These are phyloP conservation scores for Plantago elongata DNA, from an alignment of 257 asterid genomes.

Conservation along the genomic window DNA sequence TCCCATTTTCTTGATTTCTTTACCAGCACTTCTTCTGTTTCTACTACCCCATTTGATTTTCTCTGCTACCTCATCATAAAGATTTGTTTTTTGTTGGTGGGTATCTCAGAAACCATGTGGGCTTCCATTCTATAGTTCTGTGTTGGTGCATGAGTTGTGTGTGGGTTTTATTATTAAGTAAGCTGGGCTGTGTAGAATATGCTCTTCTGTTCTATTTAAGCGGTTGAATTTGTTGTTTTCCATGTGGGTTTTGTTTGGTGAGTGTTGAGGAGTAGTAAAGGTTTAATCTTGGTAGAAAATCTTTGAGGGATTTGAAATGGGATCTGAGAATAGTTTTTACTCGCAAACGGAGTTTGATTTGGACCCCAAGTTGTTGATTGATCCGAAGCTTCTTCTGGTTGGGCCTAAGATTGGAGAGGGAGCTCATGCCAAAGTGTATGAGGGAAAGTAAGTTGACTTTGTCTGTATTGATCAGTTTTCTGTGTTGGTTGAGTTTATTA, in stretches of 20 bases:
- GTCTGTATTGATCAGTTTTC: background rate
- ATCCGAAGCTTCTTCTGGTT: constrained; percentile 83
- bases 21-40: constrained; percentile 9
- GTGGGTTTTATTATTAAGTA: constrained; percentile 18
- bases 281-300: constrained; percentile 24
- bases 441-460: constrained; percentile 82
- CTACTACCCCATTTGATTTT: constrained; percentile 13
- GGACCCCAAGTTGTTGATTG: constrained; percentile 77
- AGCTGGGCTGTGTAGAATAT: constrained; percentile 18
- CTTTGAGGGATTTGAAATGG: constrained; percentile 37
- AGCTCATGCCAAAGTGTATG: constrained; percentile 95
- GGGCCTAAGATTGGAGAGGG: constrained; percentile 99
- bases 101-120: constrained; percentile 16
- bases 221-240: constrained; percentile 12
- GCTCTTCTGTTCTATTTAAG: constrained; percentile 2
- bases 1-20: background rate
- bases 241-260: constrained; percentile 27
- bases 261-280: constrained; percentile 14
- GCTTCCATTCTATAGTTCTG: constrained; percentile 8
- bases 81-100: constrained; percentile 14
- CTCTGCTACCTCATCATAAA: background rate
- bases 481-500: no score
- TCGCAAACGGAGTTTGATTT: constrained; percentile 56
- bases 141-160: constrained; percentile 19
- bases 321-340: constrained; percentile 65